phyloP scores from a whole-genome alignment of 1,284 basidiomycete genomes.

The Filobasidium uniguttulatum region DNA sequence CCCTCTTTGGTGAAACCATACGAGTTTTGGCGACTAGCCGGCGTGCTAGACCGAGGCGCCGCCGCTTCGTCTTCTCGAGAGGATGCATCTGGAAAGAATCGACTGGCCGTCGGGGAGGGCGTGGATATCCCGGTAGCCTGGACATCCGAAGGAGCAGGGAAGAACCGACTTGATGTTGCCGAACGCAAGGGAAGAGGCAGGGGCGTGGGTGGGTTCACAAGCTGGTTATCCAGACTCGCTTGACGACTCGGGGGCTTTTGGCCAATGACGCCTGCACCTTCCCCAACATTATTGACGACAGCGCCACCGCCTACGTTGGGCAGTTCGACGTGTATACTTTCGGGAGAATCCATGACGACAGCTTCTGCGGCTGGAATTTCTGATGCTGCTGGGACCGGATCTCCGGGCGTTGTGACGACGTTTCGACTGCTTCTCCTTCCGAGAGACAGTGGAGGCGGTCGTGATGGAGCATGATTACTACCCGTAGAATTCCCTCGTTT shows the following conservation, averaged over 20 bases:
- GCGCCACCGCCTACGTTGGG: neutral
- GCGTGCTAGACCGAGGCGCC: no score
- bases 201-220: no score
- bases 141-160: neutral
- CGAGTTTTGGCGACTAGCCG: no score
- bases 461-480: no score
- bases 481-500: no score
- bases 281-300: neutral
- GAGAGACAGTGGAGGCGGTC: no score
- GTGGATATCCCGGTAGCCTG: neutral
- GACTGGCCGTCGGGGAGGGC: neutral
- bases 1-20: conserved; percentile 82
- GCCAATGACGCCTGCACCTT: neutral
- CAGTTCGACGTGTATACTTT: neutral
- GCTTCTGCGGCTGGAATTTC: neutral
- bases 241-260: neutral
- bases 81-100: no score
- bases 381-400: no score
- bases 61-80: no score
- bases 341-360: conserved; percentile 2
- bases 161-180: neutral
- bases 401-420: no score
- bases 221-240: neutral
- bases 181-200: neutral
- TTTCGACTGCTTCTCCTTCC: no score